Evolutionary conservation across 768 basidiomycete genomes (phyloP).

Genomic region (Podaxis pistillaris): DNA sequence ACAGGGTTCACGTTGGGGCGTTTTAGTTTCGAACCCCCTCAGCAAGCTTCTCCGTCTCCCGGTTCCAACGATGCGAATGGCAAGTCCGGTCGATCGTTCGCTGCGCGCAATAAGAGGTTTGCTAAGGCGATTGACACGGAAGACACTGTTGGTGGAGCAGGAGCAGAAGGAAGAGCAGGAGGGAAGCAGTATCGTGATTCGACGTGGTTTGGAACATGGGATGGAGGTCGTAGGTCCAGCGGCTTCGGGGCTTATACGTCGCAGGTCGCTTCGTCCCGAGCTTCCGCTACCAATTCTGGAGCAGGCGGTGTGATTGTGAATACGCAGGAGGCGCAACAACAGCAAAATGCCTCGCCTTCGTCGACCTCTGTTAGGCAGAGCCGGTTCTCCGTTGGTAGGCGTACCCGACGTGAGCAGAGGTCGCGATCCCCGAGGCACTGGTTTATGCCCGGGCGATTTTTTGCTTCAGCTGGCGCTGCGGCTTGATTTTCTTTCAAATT

Average conservation of each 20-base stretch:
- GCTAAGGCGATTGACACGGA: constrained; percentile 9
- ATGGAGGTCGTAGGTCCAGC: constrained; percentile 1
- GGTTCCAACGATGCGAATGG: constrained; percentile 7
- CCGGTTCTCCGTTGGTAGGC: constrained; percentile 22
- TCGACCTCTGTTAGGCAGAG: constrained; percentile 23
- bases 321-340: constrained; percentile 19
- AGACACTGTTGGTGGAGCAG: background rate
- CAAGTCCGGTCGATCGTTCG: constrained; percentile 15
- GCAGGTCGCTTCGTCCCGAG: constrained; percentile 11
- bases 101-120: constrained; percentile 14
- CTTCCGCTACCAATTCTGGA: constrained; percentile 26
- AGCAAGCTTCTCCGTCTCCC: constrained; percentile 13
- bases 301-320: background rate
- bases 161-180: background rate
- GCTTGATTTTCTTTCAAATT: constrained; percentile 14
- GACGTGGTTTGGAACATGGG: constrained; percentile 12
- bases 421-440: constrained; percentile 45
- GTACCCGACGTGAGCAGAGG: constrained; percentile 11
- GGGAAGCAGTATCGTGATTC: background rate
- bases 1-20: constrained; percentile 10
- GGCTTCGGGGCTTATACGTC: constrained; percentile 5
- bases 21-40: constrained; percentile 13
- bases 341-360: constrained; percentile 16
- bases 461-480: constrained; percentile 38
- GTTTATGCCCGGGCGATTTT: constrained; percentile 55